Evolutionary conservation across 2,329 filamentous ascomycete genomes (phyloP), one percentile per base, ranked within the genome.

Genomic region (Calonectria fujianensis): DNA sequence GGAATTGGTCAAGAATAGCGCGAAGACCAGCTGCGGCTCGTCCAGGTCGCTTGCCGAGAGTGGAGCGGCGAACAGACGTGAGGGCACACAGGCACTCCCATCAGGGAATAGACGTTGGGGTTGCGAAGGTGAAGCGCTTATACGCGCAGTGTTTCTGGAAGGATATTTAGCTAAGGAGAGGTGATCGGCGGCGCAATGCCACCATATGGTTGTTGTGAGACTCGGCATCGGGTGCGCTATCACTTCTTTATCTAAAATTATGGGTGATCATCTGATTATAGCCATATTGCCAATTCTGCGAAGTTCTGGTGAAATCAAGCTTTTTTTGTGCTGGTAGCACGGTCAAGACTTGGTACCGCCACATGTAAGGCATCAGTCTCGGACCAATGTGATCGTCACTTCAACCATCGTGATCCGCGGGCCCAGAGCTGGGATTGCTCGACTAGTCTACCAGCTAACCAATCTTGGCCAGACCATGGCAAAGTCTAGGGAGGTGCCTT

Each of bases 361-460:
- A 61, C 57, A 61, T 18, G 57, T 61, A 18, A 29, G n/a, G 35
- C 11, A 61, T 61, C 57, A 29, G 57, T 61, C 35, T 61, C n/a
- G 35, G 13, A 41, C n/a, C 13, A 39, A 35, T 41, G 16, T 61
- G 35, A 41, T 61, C 57, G 35, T 24, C 35, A 39, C 10, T 61
- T 61, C 57, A 61, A 27, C 35, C 32, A 37, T 27, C 29, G 32
- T 24, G 57, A 61, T 16, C 37, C 35, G n/a, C 35, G 10, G n/a
- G n/a, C 35, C 29, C n/a, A 24, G 32, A 20, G 3, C 20, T 24
- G 14, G 57, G n/a, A 61, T 61, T 37, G 18, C 57, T 29, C n/a
- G 24, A 61, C 35, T 61, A 27, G 57, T 41, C 13, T 2, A 18
- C 37, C 24, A 61, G 57, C 57, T 41, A 41, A 13, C 57, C n/a